These are phyloP conservation scores for Millerozyma acaciae DNA, from an alignment of 805 yeast species.

Conservation along the genomic window DNA sequence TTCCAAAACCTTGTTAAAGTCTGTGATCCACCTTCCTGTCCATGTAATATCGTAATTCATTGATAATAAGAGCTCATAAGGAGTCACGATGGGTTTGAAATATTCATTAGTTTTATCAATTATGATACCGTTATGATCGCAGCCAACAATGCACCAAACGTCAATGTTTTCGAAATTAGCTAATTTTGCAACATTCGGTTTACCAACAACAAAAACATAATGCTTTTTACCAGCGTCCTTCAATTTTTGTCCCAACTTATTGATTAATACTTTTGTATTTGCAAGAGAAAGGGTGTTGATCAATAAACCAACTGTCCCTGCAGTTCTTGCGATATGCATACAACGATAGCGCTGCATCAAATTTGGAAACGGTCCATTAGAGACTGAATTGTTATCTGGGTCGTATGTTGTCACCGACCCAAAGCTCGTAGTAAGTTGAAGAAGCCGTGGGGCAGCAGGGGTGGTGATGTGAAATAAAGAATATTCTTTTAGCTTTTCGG, in stretches of 20 bases:
- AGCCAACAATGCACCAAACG: conserved; percentile 91
- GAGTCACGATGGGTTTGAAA: conserved; percentile 89
- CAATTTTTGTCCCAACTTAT: conserved; percentile 57
- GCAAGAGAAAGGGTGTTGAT: conserved; percentile 84
- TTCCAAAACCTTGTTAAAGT: conserved; percentile 55
- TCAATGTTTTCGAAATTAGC: conserved; percentile 96
- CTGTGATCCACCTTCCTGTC: conserved; percentile 93
- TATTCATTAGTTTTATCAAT: conserved; percentile 76
- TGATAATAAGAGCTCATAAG: conserved; percentile 84
- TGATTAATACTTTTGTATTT: conserved; percentile 66
- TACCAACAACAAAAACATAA: conserved; percentile 93
- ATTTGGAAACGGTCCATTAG: conserved; percentile 68
- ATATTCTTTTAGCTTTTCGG: conserved; percentile 37
- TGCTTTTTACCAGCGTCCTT: conserved; percentile 81
- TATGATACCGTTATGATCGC: conserved; percentile 90
- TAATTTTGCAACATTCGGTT: conserved; percentile 93
- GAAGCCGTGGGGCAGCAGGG: conserved; percentile 76
- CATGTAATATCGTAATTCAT: conserved; percentile 71
- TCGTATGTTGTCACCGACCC: conserved; percentile 49
- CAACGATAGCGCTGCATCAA: conserved; percentile 78
- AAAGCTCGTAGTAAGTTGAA: conserved; percentile 73
- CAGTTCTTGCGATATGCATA: conserved; percentile 86
- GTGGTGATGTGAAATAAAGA: conserved; percentile 63
- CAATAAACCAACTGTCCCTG: conserved; percentile 87
- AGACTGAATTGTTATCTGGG: conserved; percentile 26